phyloP scores from a whole-genome alignment of 2,329 filamentous ascomycete species.

The Ceratocystis cubensis region DNA sequence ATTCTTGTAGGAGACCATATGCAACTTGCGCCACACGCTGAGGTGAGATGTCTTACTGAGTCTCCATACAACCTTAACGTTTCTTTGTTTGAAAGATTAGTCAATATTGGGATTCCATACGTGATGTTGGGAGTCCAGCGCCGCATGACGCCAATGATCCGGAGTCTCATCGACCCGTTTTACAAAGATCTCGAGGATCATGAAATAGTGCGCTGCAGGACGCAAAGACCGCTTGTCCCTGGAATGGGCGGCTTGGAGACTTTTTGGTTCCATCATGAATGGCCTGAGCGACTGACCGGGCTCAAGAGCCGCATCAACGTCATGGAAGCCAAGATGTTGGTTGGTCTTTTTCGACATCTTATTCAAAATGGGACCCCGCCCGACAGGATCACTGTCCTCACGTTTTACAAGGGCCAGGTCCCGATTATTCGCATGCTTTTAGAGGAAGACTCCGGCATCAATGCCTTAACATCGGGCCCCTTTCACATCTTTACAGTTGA shows the following conservation, averaged over 20 bases:
- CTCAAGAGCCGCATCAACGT: slow-evolving; percentile 56
- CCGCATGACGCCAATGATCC: slow-evolving; percentile 38
- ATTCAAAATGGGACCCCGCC: slow-evolving; percentile 50
- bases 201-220: slow-evolving; percentile 28
- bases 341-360: slow-evolving; percentile 59
- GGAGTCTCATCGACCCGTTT: slow-evolving; percentile 36
- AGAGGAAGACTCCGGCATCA: slow-evolving; percentile 26
- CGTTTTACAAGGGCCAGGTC: slow-evolving; percentile 78
- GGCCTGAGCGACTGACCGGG: slow-evolving; percentile 50
- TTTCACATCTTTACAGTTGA: slow-evolving; percentile 68
- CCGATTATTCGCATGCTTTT: slow-evolving; percentile 46
- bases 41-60: slow-evolving; percentile 45
- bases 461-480: slow-evolving; percentile 23
- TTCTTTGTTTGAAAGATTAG: slow-evolving; percentile 68
- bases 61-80: slow-evolving; percentile 55
- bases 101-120: slow-evolving; percentile 52
- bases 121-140: slow-evolving; percentile 56
- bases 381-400: slow-evolving; percentile 61
- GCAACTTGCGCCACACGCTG: slow-evolving; percentile 60
- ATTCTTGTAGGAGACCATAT: slow-evolving; percentile 64
- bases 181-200: slow-evolving; percentile 38
- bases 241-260: slow-evolving; percentile 32
- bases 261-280: slow-evolving; percentile 40
- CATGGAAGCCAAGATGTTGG: slow-evolving; percentile 64
- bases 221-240: slow-evolving; percentile 31